Evolutionary conservation across 2,329 filamentous ascomycete genomes (phyloP).

Genomic region (Cladosporium sp.): DNA sequence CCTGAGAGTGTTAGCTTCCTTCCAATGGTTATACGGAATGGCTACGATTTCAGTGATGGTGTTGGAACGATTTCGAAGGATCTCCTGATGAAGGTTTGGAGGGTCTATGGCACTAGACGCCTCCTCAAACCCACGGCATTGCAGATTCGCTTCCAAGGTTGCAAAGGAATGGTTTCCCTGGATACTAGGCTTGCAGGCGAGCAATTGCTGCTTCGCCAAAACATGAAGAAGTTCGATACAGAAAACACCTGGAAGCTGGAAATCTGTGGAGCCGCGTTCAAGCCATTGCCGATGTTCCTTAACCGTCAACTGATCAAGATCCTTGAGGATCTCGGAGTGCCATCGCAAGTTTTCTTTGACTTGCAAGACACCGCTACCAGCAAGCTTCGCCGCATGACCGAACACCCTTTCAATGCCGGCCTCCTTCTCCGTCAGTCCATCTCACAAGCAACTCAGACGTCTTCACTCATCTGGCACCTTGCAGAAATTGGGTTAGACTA

Average conservation of each 20-base stretch:
- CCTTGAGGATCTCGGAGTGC: constrained; percentile 69
- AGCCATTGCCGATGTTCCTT: constrained; percentile 64
- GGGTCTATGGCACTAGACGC: constrained; percentile 44
- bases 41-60: constrained; percentile 71
- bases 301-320: constrained; percentile 85
- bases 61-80: constrained; percentile 67
- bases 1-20: constrained; percentile 35
- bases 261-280: constrained; percentile 66
- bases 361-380: constrained; percentile 62
- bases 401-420: constrained; percentile 55
- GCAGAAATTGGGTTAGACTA: constrained; percentile 60
- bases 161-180: constrained; percentile 74
- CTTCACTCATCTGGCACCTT: constrained; percentile 59
- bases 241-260: constrained; percentile 55
- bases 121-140: constrained; percentile 58
- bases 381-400: constrained; percentile 56
- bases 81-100: constrained; percentile 59
- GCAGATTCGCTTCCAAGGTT: constrained; percentile 69
- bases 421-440: constrained; percentile 60
- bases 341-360: constrained; percentile 55
- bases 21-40: constrained; percentile 52
- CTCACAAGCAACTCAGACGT: constrained; percentile 57
- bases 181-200: constrained; percentile 58
- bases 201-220: constrained; percentile 59
- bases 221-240: constrained; percentile 76